Evolutionary conservation across 129 eudicot species (phyloP), one percentile per base, ranked within the genome.

Genomic region (Flaveria robusta): DNA sequence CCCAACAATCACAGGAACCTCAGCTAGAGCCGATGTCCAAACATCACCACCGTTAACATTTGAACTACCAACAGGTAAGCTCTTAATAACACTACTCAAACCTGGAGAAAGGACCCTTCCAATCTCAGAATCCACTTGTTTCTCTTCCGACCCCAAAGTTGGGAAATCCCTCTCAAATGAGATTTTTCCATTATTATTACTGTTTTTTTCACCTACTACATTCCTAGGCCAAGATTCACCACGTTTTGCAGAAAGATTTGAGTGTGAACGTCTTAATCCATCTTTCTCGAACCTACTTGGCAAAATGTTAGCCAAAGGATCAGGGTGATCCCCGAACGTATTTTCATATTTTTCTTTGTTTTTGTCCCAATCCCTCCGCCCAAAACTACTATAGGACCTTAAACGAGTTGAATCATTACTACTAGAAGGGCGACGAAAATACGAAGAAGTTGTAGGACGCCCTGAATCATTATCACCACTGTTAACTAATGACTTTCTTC

Each of bases 1-100:
- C 60, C 89, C 91, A 62, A 74, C 89, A 24, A 78, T 74, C 47
- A 81, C 80, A 56, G 99, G 96, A 59, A 86, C 94, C 77, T 91
- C 99, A 46, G 99, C 97, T 68, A 95, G 80, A 31, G 99, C 99
- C 0, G 99, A 95, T 4, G 94, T 89, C 99, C 97, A 95, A 71
- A 87, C 90, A 43, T 88, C 96, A 51, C 93, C 89, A 13, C 88
- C 96, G 50, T 85, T 82, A 82, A 81, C 74, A 8, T 83, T 45
- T n/a, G 97, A 78, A 49, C 81, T 68, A 23, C 88, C 89, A 24
- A 79, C 60, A 18, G 99, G 93, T 59, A 91, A 65, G 79, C 84
- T 87, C 75, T 91, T 96, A 62, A 87, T 77, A 54, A 84, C 88
- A 18, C 85, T 82, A 75, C 82, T 85, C 86, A 89, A 85, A 16